Percentiles rank a stretch among this genome's conserved stretches.
Evolutionary conservation across 345 rosid genomes (phyloP).

Genomic region (Citropsis articulata): DNA sequence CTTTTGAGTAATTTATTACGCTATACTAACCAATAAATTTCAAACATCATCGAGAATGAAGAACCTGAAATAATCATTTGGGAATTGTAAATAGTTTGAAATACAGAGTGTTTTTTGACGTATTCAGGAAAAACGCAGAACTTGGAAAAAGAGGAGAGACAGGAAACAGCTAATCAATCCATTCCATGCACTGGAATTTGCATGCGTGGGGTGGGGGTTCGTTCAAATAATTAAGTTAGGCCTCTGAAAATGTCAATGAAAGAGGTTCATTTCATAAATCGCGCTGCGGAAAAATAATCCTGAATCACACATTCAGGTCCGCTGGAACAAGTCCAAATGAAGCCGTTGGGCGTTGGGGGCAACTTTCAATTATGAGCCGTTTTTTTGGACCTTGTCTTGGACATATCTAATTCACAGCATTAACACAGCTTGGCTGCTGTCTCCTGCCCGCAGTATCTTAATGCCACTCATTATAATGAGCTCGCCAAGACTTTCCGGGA

Average conservation of each 20-base stretch:
- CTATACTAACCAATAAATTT: background rate
- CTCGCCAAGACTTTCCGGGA: no score
- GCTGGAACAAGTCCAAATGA: background rate
- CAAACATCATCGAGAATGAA: background rate
- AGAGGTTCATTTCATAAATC: background rate
- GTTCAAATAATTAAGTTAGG: no score
- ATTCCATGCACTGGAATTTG: no score
- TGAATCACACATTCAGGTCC: background rate
- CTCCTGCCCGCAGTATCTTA: no score
- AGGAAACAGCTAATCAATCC: no score
- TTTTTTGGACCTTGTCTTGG: background rate
- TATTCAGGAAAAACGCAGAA: no score
- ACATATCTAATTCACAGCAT: no score
- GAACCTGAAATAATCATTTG: background rate
- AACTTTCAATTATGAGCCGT: background rate
- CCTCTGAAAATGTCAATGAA: no score
- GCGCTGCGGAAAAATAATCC: background rate
- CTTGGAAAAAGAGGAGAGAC: no score
- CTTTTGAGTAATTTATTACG: no score
- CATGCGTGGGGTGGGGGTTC: background rate
- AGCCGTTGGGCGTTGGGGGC: background rate
- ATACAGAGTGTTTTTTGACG: background rate
- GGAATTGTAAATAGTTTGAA: background rate
- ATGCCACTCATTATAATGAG: no score
- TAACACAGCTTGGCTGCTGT: no score